Evolutionary conservation across 768 basidiomycete genomes (phyloP).

Genomic region (Mycena kentingensis): DNA sequence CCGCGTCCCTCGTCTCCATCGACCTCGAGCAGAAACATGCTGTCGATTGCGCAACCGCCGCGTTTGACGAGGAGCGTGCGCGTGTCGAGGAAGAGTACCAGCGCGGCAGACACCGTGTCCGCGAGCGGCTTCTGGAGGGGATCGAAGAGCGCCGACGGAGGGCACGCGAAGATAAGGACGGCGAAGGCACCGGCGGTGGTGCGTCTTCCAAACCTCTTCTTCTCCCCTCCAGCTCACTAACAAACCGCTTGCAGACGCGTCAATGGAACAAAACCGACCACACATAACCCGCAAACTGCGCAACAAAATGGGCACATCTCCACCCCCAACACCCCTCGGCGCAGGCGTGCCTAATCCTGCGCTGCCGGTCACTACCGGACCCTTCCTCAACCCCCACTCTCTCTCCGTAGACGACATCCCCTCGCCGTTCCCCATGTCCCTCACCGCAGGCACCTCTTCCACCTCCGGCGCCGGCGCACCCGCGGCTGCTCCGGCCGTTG

Average conservation of each 20-base stretch:
- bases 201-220: conserved; percentile 26
- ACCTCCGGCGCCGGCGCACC: conserved; percentile 30
- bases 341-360: conserved; percentile 31
- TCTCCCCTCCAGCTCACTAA: conserved; percentile 9
- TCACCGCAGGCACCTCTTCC: conserved; percentile 48
- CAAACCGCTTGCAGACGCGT: conserved; percentile 52
- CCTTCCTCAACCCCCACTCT: conserved; percentile 80
- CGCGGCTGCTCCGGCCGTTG: conserved; percentile 36
- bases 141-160: conserved; percentile 79
- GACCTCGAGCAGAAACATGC: conserved; percentile 68
- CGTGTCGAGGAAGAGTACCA: conserved; percentile 83
- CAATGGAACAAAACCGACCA: conserved; percentile 75
- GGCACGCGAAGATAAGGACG: conserved; percentile 87
- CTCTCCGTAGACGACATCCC: conserved; percentile 85
- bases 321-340: conserved; percentile 71
- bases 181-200: conserved; percentile 79
- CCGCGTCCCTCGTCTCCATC: conserved; percentile 68
- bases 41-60: conserved; percentile 65
- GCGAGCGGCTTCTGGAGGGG: conserved; percentile 78
- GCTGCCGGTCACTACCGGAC: conserved; percentile 67
- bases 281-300: conserved; percentile 84
- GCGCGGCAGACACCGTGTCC: conserved; percentile 70
- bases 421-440: conserved; percentile 78
- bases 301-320: conserved; percentile 77
- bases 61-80: conserved; percentile 78